These are phyloP conservation scores for Mimosa pudica DNA, from an alignment of 306 rosid genomes.

Conservation along the genomic window DNA sequence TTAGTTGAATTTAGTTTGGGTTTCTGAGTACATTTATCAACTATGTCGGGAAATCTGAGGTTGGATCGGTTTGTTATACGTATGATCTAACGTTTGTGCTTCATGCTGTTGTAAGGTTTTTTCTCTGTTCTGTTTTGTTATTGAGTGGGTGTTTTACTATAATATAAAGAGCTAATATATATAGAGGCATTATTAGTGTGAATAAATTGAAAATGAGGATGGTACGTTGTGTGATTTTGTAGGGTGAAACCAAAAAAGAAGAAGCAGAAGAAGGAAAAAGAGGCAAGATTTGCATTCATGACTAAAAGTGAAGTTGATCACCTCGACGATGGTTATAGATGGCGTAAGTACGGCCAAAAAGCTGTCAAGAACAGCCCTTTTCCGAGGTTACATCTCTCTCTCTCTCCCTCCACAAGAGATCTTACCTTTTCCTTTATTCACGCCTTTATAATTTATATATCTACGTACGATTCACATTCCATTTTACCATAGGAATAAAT, in stretches of 20 bases:
- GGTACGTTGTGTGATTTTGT: neutral
- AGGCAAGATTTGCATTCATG: constrained; percentile 81
- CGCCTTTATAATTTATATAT: neutral
- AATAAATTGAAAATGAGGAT: neutral
- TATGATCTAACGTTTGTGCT: neutral
- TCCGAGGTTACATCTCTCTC: constrained; percentile 61
- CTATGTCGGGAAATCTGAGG: neutral
- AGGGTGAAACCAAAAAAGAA: constrained; percentile 82
- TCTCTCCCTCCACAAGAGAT: neutral
- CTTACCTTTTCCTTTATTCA: neutral
- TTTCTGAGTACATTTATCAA: neutral
- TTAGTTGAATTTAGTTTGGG: neutral
- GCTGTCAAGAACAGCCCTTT: constrained; percentile 94
- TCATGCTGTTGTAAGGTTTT: neutral
- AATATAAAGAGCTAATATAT: neutral
- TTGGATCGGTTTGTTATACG: neutral
- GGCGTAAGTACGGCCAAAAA: constrained; percentile 98
- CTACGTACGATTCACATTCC: neutral
- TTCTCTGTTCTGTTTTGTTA: neutral
- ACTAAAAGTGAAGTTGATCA: constrained; percentile 90
- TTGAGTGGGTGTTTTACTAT: neutral
- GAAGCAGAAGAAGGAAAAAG: constrained; percentile 68
- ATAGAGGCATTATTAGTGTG: neutral
- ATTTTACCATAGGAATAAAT: neutral
- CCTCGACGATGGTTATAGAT: constrained; percentile 82